These are phyloP conservation scores for Aspergillus leporis DNA, from an alignment of 495 filamentous ascomycete genomes.

Conservation along the genomic window DNA sequence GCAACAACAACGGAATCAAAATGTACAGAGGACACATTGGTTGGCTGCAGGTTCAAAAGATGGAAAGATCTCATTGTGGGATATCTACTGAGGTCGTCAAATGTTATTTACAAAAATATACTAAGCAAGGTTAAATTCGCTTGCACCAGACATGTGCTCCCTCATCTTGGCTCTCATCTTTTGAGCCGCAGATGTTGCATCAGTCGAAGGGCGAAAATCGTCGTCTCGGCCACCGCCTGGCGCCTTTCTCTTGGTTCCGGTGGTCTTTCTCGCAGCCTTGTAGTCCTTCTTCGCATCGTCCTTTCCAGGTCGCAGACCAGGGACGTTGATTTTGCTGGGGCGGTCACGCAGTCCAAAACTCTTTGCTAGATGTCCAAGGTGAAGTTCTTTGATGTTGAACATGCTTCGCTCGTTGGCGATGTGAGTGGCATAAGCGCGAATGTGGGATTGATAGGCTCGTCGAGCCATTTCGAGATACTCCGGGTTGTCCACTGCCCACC, in stretches of 20 bases:
- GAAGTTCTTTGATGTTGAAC: conserved; percentile 86
- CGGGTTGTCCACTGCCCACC: conserved; percentile 64
- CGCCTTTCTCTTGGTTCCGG: conserved; percentile 41
- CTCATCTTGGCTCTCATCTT: conserved; percentile 84
- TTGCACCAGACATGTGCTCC: conserved; percentile 68
- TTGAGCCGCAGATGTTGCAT: conserved; percentile 63
- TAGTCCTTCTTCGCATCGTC: conserved; percentile 50
- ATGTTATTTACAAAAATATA: conserved; percentile 24
- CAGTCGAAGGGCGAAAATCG: conserved; percentile 37
- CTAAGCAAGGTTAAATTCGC: conserved; percentile 88
- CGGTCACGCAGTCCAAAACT: conserved; percentile 85
- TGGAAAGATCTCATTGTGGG: conserved; percentile 95
- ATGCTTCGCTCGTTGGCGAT: conserved; percentile 75
- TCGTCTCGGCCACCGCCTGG: conserved; percentile 30
- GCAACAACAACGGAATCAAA: conserved; percentile 62
- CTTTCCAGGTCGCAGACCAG: conserved; percentile 52
- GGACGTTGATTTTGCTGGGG: conserved; percentile 80
- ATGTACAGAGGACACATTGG: conserved; percentile 78
- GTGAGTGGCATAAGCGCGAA: conserved; percentile 94
- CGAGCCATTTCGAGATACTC: conserved; percentile 69
- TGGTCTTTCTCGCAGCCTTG: conserved; percentile 39
- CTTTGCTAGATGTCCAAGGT: conserved; percentile 93
- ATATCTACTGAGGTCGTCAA: conserved; percentile 69
- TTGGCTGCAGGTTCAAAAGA: conserved; percentile 90
- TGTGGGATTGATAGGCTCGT: conserved; percentile 84